Evolutionary conservation across 2,329 filamentous ascomycete genomes (phyloP).

Genomic region (Thielaviopsis cerberus): DNA sequence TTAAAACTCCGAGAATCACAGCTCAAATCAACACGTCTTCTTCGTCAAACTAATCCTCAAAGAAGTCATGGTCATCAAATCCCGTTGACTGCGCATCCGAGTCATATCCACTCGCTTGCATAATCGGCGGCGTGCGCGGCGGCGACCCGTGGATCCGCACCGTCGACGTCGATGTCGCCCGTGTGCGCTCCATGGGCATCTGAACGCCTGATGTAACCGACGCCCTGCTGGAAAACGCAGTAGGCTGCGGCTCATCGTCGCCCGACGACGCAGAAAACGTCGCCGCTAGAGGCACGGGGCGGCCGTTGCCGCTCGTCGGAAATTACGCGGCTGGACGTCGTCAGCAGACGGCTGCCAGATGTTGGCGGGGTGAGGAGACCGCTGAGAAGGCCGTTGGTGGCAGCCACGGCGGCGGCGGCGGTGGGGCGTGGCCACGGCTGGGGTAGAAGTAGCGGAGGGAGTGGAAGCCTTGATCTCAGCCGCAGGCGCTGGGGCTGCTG

Average conservation of each 20-base stretch:
- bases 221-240: slow-evolving; percentile 43
- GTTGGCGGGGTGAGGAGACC: slow-evolving; percentile 82
- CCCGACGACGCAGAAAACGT: slow-evolving; percentile 14
- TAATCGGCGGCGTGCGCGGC: slow-evolving; percentile 43
- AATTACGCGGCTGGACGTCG: not conserved
- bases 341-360: slow-evolving; percentile 38
- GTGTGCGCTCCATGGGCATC: slow-evolving; percentile 13
- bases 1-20: not conserved
- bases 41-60: slow-evolving; percentile 26
- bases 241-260: slow-evolving; percentile 29
- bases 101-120: slow-evolving; percentile 39
- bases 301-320: not conserved
- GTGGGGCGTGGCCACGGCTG: not conserved
- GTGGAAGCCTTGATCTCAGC: not conserved
- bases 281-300: slow-evolving; percentile 31
- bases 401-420: not conserved
- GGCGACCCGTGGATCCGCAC: not conserved
- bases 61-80: slow-evolving; percentile 42
- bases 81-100: slow-evolving; percentile 40
- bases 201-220: slow-evolving; percentile 26
- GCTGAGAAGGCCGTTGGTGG: slow-evolving; percentile 43
- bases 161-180: slow-evolving; percentile 15
- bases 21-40: not conserved
- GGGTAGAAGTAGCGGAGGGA: slow-evolving; percentile 22
- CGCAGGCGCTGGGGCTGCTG: not conserved